phyloP scores from a whole-genome alignment of 2,329 filamentous ascomycete genomes.

The Sporothrix luriei region DNA sequence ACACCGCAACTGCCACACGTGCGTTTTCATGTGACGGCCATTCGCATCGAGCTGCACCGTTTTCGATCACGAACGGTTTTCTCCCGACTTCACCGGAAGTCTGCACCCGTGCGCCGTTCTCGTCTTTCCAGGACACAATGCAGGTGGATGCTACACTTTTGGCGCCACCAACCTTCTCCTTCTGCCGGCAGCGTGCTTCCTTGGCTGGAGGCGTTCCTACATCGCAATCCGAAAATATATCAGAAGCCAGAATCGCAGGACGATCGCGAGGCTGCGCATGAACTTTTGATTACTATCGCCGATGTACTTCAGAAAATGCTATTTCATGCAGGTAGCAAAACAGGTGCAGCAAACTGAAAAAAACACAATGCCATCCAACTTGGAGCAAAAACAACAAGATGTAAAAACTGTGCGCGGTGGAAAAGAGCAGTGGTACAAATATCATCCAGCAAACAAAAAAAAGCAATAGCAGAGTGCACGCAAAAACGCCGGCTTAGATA shows the following conservation, averaged over 20 bases:
- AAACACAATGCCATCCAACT: background rate
- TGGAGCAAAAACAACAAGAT: background rate
- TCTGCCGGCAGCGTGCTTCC: background rate
- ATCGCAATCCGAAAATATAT: background rate
- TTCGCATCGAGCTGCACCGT: background rate
- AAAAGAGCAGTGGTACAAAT: background rate
- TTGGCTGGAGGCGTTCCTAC: too few species aligned
- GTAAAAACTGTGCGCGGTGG: background rate
- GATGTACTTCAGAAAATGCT: slow-evolving; percentile 13
- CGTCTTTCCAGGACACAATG: background rate
- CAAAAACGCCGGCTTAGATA: slow-evolving; percentile 31
- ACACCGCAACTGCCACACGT: slow-evolving; percentile 21
- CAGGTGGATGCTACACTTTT: background rate
- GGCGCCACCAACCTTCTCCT: background rate
- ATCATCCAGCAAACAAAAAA: background rate
- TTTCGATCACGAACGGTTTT: background rate
- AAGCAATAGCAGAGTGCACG: slow-evolving; percentile 1
- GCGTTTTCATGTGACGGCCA: slow-evolving; percentile 26
- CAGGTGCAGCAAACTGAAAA: background rate
- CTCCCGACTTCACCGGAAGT: slow-evolving; percentile 23
- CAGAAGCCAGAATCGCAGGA: slow-evolving; percentile 6
- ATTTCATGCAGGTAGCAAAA: background rate
- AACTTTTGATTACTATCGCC: background rate
- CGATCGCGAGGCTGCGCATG: background rate
- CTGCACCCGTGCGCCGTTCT: slow-evolving; percentile 14